Evolutionary conservation across 2,329 filamentous ascomycete species (phyloP).

Genomic region (Lachnellula cervina): DNA sequence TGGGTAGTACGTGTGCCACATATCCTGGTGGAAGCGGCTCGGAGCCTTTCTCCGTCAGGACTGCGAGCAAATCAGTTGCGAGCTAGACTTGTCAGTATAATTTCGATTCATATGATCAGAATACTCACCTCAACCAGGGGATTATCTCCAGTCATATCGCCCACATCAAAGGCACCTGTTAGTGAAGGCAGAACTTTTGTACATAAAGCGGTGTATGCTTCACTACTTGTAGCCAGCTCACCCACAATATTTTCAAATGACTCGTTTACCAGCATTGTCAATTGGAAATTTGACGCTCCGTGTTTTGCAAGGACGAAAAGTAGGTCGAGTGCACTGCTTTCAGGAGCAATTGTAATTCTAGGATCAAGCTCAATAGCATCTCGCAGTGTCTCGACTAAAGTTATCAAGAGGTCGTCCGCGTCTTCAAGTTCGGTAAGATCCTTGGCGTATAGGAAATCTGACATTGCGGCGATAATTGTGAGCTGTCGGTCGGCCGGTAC

Average conservation of each 20-base stretch:
- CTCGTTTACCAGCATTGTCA: constrained; percentile 82
- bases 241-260: constrained; percentile 84
- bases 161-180: constrained; percentile 84
- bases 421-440: constrained; percentile 81
- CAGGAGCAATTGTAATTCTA: constrained; percentile 64
- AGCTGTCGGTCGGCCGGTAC: constrained; percentile 53
- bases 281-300: constrained; percentile 84
- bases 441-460: constrained; percentile 71
- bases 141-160: constrained; percentile 77
- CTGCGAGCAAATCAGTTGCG: constrained; percentile 76
- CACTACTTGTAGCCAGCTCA: constrained; percentile 59
- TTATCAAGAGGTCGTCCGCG: constrained; percentile 86
- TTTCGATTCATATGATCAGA: neutral
- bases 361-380: constrained; percentile 78
- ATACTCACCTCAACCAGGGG: constrained; percentile 66
- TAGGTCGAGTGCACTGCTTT: constrained; percentile 70
- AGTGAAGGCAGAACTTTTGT: constrained; percentile 82
- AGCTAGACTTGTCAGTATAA: constrained; percentile 43
- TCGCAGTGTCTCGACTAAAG: constrained; percentile 79
- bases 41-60: constrained; percentile 75
- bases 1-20: constrained; percentile 79
- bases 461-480: constrained; percentile 55
- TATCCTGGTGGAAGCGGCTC: constrained; percentile 85
- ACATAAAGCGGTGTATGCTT: constrained; percentile 74
- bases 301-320: constrained; percentile 87